Conservation (phyloP, 352 stramenopile genomes). For the Pythium utonaiense region DNA sequence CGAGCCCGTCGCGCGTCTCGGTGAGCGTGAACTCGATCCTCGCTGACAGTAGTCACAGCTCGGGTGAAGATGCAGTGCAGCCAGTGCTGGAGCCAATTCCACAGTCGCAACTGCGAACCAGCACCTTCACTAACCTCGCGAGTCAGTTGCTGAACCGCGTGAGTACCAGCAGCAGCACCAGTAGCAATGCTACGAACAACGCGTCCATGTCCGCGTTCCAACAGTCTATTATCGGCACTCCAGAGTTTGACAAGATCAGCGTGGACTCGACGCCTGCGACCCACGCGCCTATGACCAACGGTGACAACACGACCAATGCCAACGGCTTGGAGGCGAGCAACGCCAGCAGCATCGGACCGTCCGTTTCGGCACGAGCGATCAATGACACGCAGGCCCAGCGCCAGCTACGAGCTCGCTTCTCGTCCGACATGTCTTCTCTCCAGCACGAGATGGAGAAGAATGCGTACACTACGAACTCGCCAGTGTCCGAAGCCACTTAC, state of each 20-base stretch:
- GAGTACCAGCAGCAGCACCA: constrained; percentile 3
- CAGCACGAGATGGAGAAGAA: constrained; percentile 18
- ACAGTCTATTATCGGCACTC: constrained; percentile 12
- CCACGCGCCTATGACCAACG: not conserved
- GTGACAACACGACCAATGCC: too few relatives aligned
- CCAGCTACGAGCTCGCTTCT: constrained; percentile 1
- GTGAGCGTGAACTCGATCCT: constrained; percentile 21
- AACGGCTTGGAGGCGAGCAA: not conserved
- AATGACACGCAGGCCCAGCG: not conserved
- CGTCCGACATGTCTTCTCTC: constrained; percentile 16
- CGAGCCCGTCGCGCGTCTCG: not conserved
- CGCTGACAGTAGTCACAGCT: constrained; percentile 6
- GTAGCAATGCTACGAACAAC: constrained; percentile 2
- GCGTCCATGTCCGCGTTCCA: constrained; percentile 8
- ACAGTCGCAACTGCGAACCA: constrained; percentile 6
- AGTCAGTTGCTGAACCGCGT: constrained; percentile 8
- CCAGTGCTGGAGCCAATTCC: not conserved
- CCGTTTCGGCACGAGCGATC: not conserved
- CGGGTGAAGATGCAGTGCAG: not conserved
- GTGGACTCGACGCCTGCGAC: constrained; percentile 9
- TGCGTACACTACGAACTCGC: constrained; percentile 1
- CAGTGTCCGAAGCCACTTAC: constrained; percentile 18
- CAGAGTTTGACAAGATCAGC: constrained; percentile 25
- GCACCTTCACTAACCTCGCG: constrained; percentile 12
- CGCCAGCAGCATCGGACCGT: not conserved